A percentile compares a stretch with the other conserved stretches of the same genome.
Conservation (phyloP, 306 rosid species). For the Alnus rubra region DNA sequence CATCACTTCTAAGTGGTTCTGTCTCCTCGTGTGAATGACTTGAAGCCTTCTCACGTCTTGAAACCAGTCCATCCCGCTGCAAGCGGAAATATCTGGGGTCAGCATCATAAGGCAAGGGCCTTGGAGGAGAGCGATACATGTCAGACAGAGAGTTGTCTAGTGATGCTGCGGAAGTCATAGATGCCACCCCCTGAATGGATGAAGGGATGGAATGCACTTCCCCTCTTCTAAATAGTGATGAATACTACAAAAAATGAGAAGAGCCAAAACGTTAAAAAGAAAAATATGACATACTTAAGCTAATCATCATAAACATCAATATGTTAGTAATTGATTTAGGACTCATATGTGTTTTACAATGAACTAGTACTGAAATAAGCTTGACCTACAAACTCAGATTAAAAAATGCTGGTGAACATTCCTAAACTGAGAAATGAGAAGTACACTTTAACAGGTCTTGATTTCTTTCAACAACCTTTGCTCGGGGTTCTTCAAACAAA, state of each 20-base stretch:
- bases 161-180: constrained; percentile 70
- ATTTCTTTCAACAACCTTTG: constrained; percentile 1
- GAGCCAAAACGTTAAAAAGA: constrained; percentile 11
- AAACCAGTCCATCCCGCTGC: constrained; percentile 77
- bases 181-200: constrained; percentile 76
- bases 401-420: constrained; percentile 16
- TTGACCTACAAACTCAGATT: constrained; percentile 12
- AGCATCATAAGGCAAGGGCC: constrained; percentile 94
- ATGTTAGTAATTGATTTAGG: constrained; percentile 7
- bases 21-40: constrained; percentile 86
- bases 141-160: constrained; percentile 79
- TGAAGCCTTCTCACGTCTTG: constrained; percentile 90
- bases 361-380: not conserved
- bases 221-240: constrained; percentile 76
- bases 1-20: constrained; percentile 79
- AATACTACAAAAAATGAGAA: constrained; percentile 55
- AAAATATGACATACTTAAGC: constrained; percentile 21
- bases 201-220: constrained; percentile 81
- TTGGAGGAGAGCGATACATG: constrained; percentile 91
- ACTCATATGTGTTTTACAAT: constrained; percentile 17
- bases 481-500: constrained; percentile 8
- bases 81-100: constrained; percentile 71
- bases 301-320: constrained; percentile 20
- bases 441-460: constrained; percentile 10
- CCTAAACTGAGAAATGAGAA: constrained; percentile 8